phyloP scores from a whole-genome alignment of 2,329 filamentous ascomycete species.

The Trichophyton schoenleinii region DNA sequence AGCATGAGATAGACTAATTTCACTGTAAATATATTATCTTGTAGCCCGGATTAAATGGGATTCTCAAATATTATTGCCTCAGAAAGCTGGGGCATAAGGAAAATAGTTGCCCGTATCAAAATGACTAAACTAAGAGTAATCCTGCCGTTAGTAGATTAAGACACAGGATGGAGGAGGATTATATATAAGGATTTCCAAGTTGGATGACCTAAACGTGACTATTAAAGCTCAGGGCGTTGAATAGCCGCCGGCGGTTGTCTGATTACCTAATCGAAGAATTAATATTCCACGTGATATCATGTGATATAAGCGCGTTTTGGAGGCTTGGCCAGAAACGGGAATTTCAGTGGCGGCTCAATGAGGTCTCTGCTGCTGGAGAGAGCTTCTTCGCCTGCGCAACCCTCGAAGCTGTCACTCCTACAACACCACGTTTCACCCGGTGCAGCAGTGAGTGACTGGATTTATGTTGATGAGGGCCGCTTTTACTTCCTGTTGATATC shows the following conservation, averaged over 20 bases:
- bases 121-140: too few species aligned
- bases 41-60: too few species aligned
- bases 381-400: neutral
- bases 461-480: neutral
- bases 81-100: too few species aligned
- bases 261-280: too few species aligned
- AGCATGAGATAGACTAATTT: neutral
- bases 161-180: too few species aligned
- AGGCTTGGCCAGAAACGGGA: neutral
- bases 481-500: neutral
- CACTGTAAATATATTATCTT: neutral
- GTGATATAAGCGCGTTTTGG: neutral
- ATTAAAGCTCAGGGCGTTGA: too few species aligned
- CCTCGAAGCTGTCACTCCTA: neutral
- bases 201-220: too few species aligned
- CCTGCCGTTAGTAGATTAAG: too few species aligned
- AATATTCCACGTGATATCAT: neutral
- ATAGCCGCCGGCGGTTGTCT: too few species aligned
- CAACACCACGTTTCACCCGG: neutral
- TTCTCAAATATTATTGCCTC: too few species aligned
- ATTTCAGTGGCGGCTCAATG: slow-evolving; percentile 5
- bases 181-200: too few species aligned
- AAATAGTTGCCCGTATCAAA: too few species aligned
- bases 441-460: neutral
- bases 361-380: neutral